A percentile compares a stretch with the other conserved stretches of the same genome.
Evolutionary conservation across 208 protist species (phyloP).

Genomic region (Trypanosoma cruzi): DNA sequence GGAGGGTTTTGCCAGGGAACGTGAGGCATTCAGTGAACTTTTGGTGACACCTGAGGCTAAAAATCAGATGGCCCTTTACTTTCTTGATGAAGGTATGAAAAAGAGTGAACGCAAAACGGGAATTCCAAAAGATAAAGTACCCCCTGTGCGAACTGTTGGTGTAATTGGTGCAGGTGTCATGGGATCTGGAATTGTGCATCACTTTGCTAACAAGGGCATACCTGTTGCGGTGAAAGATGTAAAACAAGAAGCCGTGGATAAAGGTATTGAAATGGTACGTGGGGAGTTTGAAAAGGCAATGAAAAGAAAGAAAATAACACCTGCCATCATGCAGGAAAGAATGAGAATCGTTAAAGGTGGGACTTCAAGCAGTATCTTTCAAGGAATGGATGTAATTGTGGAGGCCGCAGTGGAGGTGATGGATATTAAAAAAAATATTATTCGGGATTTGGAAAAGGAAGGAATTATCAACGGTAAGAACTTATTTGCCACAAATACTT

Average conservation of each 20-base stretch:
- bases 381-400: constrained; percentile 80
- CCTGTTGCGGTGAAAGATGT: constrained; percentile 76
- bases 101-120: constrained; percentile 86
- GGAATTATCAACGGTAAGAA: constrained; percentile 51
- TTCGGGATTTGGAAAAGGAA: constrained; percentile 78
- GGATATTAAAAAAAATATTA: constrained; percentile 91
- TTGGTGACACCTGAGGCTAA: constrained; percentile 82
- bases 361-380: constrained; percentile 53
- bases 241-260: constrained; percentile 67
- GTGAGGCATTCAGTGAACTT: constrained; percentile 78
- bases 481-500: constrained; percentile 95
- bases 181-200: constrained; percentile 87
- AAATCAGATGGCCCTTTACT: constrained; percentile 92
- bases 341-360: constrained; percentile 66
- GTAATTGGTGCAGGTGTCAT: constrained; percentile 89
- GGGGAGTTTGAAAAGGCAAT: constrained; percentile 62
- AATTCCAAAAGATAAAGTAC: constrained; percentile 62
- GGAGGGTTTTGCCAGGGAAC: constrained; percentile 67
- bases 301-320: constrained; percentile 64
- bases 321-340: constrained; percentile 40
- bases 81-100: constrained; percentile 88
- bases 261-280: constrained; percentile 63
- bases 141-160: constrained; percentile 43
- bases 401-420: constrained; percentile 95
- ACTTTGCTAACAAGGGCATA: constrained; percentile 76